Base-by-base conservation (phyloP, 768 basidiomycete genomes). In the Mycena vitilis region DNA sequence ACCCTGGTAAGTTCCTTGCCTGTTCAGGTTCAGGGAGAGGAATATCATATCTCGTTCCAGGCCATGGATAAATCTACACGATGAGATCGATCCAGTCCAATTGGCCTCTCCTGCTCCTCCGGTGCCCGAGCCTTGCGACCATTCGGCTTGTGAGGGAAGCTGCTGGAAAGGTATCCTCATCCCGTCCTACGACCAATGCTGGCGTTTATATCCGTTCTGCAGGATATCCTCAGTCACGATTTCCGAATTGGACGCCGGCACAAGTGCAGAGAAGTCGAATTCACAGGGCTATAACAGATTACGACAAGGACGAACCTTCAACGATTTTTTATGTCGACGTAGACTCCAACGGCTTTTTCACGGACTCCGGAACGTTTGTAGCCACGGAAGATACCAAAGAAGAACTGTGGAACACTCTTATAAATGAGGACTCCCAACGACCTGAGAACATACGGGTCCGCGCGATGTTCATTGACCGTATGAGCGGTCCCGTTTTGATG, bases 211-310 rank as follows among this genome's bases (percentile, higher is more conserved):
- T 25, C n/a, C 13, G 9, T n/a, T 30, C 42, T 44, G 1, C 38
- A 67, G 55, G 51, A 0, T 86, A 85, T 64, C 84, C 84, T 7
- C 81, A 84, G 54, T 83, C 83, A 9, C 76, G 76, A 42, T 90
- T 87, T 69, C 87, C 86, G 18, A 89, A 88, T 64, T 88, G 89
- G 89, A 88, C 86, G 0, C 69, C 74, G 11, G 73, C 73, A 15
- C 88, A 89, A 67, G 79, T 83, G 4, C 69, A 71, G 44, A 80
- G 81, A 60, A 84, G 84, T 71, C 78, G 80, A 62, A 84, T 86
- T 45, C 66, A 74, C 18, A 75, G 73, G 15, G 84, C 81, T 1
- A 79, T 84, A 42, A 57, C 66, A 0, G 74, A 81, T 12, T 80
- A 82, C 64, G 60, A 78, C 60, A 72, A 61, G 15, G 63, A 73